Base-by-base conservation (phyloP, 1,284 basidiomycete species). In the Puccinia polysora region DNA sequence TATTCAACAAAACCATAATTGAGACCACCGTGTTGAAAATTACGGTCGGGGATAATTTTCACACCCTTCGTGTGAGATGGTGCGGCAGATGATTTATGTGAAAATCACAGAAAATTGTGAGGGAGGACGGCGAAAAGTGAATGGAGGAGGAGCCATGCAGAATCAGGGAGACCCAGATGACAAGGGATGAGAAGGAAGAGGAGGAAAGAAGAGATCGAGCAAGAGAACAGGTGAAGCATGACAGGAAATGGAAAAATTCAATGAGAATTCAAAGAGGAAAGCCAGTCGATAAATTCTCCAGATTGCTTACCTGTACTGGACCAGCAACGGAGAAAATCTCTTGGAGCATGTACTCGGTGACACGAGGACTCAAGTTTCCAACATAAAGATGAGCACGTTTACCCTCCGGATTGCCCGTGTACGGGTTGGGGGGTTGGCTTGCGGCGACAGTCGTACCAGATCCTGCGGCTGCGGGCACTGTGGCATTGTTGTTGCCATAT, bases 1-100 rank as follows among this genome's bases (percentile, higher is more conserved):
- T 74, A 96, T 82, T 95, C 92, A 80, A 96, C 94, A 81, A 95
- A 97, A 76, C 95, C 95, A 79, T 97, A 98, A 84, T 96, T 97
- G 81, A 95, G 88, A 72, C 92, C 93, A 73, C 91, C 94, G 79
- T 96, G 93, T 81, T 94, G 90, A 81, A 92, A 96, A 84, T 94
- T 97, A 77, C 92, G 87, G 83, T 97, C 94, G 53, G 93, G 92
- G 80, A 98, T 96, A 80, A 98, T 97, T 87, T 97, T 97, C 80
- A 96, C 94, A 78, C 91, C 89, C 81, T 94, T 90, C 75, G 97
- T 40, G 36, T 20, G 34, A 25, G 20, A 30, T 34, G 10, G 32
- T 64, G 53, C 67, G 69, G 52, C 23, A 32, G 36, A 47, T 62
- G 30, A 55, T 18, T 25, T 20, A 34, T 23, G n/a, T n/a, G 53